These are phyloP conservation scores for Flaveria robusta DNA, from an alignment of 129 eudicot genomes.

Conservation along the genomic window DNA sequence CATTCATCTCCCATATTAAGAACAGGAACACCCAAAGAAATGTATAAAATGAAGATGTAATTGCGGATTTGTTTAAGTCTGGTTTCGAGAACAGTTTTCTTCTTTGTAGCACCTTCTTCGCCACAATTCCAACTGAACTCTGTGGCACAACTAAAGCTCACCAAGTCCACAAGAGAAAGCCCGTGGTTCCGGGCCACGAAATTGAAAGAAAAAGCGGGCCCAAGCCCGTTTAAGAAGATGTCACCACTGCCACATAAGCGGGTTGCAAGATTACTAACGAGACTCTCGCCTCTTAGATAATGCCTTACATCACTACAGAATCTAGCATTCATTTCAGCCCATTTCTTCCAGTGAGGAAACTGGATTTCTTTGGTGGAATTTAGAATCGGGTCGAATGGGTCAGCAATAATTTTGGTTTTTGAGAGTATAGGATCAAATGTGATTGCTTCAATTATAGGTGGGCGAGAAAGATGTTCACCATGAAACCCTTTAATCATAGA, in stretches of 20 bases:
- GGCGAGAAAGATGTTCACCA: constrained; percentile 81
- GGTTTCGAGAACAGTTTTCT: constrained; percentile 59
- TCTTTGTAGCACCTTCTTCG: constrained; percentile 87
- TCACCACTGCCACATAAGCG: constrained; percentile 97
- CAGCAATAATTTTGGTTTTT: constrained; percentile 73
- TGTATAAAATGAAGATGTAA: constrained; percentile 63
- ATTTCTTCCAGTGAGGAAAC: constrained; percentile 97
- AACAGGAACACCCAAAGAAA: constrained; percentile 89
- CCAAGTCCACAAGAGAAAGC: constrained; percentile 83
- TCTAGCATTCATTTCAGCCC: constrained; percentile 85
- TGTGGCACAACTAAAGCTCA: constrained; percentile 69
- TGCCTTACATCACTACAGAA: constrained; percentile 65
- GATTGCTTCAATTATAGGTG: constrained; percentile 88
- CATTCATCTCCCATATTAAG: constrained; percentile 97
- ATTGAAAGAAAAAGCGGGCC: constrained; percentile 90
- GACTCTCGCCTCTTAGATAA: constrained; percentile 68
- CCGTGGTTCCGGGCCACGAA: constrained; percentile 65
- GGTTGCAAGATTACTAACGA: constrained; percentile 81
- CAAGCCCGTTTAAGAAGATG: constrained; percentile 70
- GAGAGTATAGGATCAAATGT: constrained; percentile 89
- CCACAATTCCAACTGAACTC: constrained; percentile 98
- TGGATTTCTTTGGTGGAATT: constrained; percentile 40
- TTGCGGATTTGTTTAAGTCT: constrained; percentile 90
- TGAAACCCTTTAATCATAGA: constrained; percentile 60
- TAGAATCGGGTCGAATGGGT: constrained; percentile 58